phyloP scores from a whole-genome alignment of 2,329 filamentous ascomycete species.

The Talaromyces sp. region DNA sequence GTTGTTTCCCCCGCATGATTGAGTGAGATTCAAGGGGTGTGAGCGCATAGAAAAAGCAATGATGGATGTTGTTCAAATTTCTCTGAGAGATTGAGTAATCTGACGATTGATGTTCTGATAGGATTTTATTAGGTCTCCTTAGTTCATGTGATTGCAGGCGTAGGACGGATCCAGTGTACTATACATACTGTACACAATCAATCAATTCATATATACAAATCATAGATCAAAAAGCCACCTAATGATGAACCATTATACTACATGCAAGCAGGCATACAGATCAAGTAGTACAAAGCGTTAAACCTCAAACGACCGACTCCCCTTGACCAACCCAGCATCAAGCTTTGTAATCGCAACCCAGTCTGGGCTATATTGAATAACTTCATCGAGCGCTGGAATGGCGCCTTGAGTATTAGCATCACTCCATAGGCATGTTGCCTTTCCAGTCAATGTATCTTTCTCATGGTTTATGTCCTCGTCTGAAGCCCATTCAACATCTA shows the following conservation, averaged over 20 bases:
- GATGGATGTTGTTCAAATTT: background rate
- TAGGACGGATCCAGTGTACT: background rate
- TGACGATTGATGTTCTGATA: background rate
- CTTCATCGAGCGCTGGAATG: slow-evolving; percentile 82
- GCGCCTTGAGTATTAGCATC: slow-evolving; percentile 69
- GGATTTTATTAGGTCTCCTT: background rate
- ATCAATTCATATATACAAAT: background rate
- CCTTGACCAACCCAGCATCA: slow-evolving; percentile 76
- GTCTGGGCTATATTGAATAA: slow-evolving; percentile 67
- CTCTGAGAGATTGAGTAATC: background rate
- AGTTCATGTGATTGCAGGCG: background rate
- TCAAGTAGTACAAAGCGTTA: slow-evolving; percentile 27
- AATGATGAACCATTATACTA: background rate
- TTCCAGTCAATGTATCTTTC: slow-evolving; percentile 54
- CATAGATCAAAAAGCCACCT: background rate
- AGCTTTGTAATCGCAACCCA: slow-evolving; percentile 79
- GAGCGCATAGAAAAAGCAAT: background rate
- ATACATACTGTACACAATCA: background rate
- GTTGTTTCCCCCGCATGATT: background rate
- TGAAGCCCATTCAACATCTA: slow-evolving; percentile 63
- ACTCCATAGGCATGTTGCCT: slow-evolving; percentile 78
- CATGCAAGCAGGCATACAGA: background rate
- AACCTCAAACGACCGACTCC: slow-evolving; percentile 65
- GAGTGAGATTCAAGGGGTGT: background rate
- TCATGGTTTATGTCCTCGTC: slow-evolving; percentile 24